phyloP scores from a whole-genome alignment of 768 basidiomycete species.

The Russula griseocarnosa region DNA sequence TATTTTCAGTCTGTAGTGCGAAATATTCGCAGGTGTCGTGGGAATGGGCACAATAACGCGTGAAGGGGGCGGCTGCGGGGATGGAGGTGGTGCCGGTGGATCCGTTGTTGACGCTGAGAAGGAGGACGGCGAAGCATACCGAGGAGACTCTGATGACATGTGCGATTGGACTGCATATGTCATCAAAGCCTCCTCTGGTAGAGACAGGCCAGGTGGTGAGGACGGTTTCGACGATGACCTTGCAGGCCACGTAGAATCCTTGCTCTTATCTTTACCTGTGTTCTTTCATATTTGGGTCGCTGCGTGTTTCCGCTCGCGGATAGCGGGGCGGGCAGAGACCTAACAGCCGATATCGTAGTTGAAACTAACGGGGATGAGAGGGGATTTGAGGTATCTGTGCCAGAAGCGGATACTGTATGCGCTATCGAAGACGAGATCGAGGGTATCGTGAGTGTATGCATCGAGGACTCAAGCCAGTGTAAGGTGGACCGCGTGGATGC shows the following conservation, averaged over 20 bases:
- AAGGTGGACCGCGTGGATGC: constrained; percentile 22
- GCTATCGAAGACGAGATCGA: constrained; percentile 6
- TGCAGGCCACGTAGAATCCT: constrained; percentile 20
- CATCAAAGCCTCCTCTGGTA: too few species aligned
- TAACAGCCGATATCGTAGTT: not conserved
- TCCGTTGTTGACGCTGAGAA: constrained; percentile 19
- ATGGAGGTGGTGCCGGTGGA: not conserved
- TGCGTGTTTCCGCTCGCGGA: constrained; percentile 3
- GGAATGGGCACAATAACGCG: constrained; percentile 18
- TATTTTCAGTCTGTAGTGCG: constrained; percentile 22
- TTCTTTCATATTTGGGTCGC: constrained; percentile 1
- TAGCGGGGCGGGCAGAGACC: not conserved
- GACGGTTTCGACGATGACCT: constrained; percentile 17
- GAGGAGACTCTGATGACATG: constrained; percentile 10
- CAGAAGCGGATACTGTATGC: constrained; percentile 4
- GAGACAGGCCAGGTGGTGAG: constrained; percentile 18
- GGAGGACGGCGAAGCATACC: constrained; percentile 21
- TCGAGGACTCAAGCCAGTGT: constrained; percentile 22
- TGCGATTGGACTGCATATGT: constrained; percentile 18
- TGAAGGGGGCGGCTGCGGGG: constrained; percentile 3
- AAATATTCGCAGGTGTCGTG: constrained; percentile 18
- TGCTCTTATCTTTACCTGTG: constrained; percentile 11
- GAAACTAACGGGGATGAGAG: not conserved
- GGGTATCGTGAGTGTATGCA: constrained; percentile 16
- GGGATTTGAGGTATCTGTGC: constrained; percentile 4